phyloP scores from a whole-genome alignment of 257 asterid species.

The Osmanthus fragrans region DNA sequence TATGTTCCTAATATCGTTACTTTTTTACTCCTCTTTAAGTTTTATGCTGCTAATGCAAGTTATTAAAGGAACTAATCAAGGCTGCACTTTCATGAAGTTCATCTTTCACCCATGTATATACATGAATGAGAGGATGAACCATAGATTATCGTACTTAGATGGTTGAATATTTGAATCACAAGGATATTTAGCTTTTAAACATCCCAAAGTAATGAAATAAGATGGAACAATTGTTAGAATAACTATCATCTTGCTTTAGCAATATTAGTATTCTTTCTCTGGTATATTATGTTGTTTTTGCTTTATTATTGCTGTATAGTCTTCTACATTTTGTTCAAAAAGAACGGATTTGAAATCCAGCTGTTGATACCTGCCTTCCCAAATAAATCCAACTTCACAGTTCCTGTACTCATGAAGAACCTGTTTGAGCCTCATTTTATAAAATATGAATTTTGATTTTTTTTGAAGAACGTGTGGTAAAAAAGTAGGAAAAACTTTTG shows the following conservation, averaged over 20 bases:
- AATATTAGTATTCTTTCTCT: neutral
- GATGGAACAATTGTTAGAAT: neutral
- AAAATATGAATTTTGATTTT: too few relatives aligned
- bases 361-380: neutral
- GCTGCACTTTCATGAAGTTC: neutral
- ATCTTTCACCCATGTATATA: neutral
- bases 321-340: neutral
- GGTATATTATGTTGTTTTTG: neutral
- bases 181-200: neutral
- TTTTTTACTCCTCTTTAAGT: constrained; percentile 1
- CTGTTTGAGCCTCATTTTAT: too few relatives aligned
- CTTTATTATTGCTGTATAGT: neutral
- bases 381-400: neutral
- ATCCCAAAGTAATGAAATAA: neutral
- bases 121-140: neutral
- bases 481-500: too few relatives aligned
- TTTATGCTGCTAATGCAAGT: neutral
- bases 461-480: too few relatives aligned
- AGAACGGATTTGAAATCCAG: neutral
- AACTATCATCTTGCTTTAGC: neutral
- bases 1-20: constrained; percentile 40
- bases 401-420: neutral
- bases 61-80: neutral
- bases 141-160: neutral
- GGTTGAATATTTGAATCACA: neutral